Evolutionary conservation across 2,329 filamentous ascomycete genomes (phyloP), one percentile per base, ranked within the genome.

Genomic region (Scytalidium lignicola): DNA sequence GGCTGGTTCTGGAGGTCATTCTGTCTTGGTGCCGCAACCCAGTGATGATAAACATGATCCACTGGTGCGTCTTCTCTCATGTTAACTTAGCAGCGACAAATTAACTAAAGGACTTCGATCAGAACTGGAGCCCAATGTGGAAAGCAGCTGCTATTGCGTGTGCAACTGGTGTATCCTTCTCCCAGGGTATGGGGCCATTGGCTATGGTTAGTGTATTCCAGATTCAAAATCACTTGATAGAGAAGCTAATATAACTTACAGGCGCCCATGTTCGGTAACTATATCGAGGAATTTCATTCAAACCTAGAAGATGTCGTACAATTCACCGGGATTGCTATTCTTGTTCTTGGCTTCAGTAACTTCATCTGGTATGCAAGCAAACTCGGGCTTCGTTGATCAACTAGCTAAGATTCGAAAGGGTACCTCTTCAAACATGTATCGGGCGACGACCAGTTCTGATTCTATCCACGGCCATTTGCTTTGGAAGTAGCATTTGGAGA

Each of bases 181-280:
- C 60, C 17, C 64, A 67, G 54, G 69, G 72, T 5, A 68, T 74
- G 44, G 68, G 56, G 52, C 74, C 52, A 59, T 69, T 69, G 64
- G 69, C 67, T 44, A 64, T 63, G 55, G 75, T 8, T 9, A 15
- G 19, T 20, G 21, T n/a, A 19, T 10, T 20, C 9, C 4, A 39
- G 12, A 10, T 41, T 5, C 13, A 26, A 37, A 6, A 20, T 15
- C 7, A 20, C 26, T 46, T 21, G 6, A 2, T 20, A 26, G 23
- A 46, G 55, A 6, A 47, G 48, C 20, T 3, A 22, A 8, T 49
- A 8, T 1, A 22, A n/a, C 3, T 19, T 15, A 2, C 12, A 58
- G 55, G 57, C 56, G 55, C 69, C 82, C 9, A 81, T 83, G 76
- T 83, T 85, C 62, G 73, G 72, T 1, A 69, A 78, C 46, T 71